Evolutionary conservation across 2,329 filamentous ascomycete species (phyloP), one percentile per base, ranked within the genome.

Genomic region (Aspergillus intermedius): DNA sequence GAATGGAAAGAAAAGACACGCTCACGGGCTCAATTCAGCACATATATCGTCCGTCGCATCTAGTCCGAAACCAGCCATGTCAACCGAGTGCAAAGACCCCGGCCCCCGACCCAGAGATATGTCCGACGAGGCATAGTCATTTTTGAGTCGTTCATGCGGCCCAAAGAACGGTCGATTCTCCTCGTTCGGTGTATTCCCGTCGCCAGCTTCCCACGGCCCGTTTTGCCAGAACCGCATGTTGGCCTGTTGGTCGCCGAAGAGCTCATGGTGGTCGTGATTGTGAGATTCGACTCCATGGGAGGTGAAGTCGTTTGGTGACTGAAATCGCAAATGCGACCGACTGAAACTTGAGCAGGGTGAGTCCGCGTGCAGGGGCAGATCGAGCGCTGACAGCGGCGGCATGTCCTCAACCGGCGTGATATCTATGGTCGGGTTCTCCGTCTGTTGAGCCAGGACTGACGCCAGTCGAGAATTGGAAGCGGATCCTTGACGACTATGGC

Each of bases 141-240:
- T 65, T 55, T 71, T 68, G 21, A 72, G 60, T 45, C 69, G 68
- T 49, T 70, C 65, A 47, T 71, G 68, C 15, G 70, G 70, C 7
- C 70, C 70, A 53, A 72, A 72, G 54, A 72, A 71, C 17, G 69
- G 69, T 44, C 69, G 66, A 44, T 63, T 63, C 55, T 70, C 69
- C 45, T 70, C 67, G 50, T 70, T 70, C 17, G 69, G 69, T 13
- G 69, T 70, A 42, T 67, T 71, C 15, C 68, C 68, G 55, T 72
- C 69, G 13, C 68, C 67, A 19, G 66, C 68, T 17, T 60, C 61
- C 70, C 70, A 73, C 0, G 69, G 70, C 10, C 67, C 67, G 52
- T 71, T 62, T 49, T 71, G 67, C 70, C 70, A 70, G 62, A 73
- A 67, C 41, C 72, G 65, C 39, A 70, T 66, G 55, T 71, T 69